phyloP scores from a whole-genome alignment of 1,284 basidiomycete species.

The Stereum hirsutum region DNA sequence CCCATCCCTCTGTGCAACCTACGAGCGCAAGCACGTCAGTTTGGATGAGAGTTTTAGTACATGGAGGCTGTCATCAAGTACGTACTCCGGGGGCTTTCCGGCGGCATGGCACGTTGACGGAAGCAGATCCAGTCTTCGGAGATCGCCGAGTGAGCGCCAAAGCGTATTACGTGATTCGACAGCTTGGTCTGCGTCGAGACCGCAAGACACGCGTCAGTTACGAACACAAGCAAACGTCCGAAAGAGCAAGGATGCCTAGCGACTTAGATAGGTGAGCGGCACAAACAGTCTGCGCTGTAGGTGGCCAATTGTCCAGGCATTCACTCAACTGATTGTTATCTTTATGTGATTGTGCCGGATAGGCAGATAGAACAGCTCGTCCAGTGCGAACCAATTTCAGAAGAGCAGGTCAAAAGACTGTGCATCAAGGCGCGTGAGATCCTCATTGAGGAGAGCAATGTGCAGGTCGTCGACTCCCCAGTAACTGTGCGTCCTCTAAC shows the following conservation, averaged over 20 bases:
- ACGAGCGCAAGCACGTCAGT: too few species aligned
- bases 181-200: too few species aligned
- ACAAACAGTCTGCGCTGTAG: not conserved
- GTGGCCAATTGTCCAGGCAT: not conserved
- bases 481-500: conserved; percentile 66
- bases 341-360: not conserved
- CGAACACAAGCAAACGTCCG: too few species aligned
- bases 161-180: too few species aligned
- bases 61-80: too few species aligned
- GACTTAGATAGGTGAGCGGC: conserved; percentile 36
- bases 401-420: conserved; percentile 86
- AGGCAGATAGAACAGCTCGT: conserved; percentile 86
- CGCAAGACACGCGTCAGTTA: too few species aligned
- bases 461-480: conserved; percentile 93
- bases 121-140: too few species aligned
- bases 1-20: too few species aligned
- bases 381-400: conserved; percentile 88
- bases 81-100: too few species aligned
- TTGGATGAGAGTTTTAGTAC: too few species aligned
- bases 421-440: conserved; percentile 96
- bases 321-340: not conserved
- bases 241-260: conserved; percentile 39
- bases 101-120: too few species aligned
- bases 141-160: too few species aligned
- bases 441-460: conserved; percentile 94